Base-by-base conservation (phyloP, 805 yeast species). In the Barnettozyma botsteinii region DNA sequence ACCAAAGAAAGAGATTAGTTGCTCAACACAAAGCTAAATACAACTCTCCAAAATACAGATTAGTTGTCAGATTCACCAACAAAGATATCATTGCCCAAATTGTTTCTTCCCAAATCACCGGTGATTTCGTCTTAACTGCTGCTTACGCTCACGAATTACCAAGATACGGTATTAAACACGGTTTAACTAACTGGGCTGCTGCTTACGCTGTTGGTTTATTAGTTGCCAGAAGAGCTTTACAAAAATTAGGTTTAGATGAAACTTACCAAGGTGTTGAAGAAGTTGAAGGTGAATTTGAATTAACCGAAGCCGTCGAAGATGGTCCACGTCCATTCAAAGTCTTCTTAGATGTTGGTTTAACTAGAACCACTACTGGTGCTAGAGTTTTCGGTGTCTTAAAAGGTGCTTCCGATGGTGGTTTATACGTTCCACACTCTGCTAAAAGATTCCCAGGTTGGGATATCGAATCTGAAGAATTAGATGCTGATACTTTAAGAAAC, bases 381-480 rank as follows among this genome's bases (percentile, higher is more conserved):
- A 86, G 95, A 75, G 80, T 93, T 70, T 93, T 93, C 65, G 98
- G 98, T 86, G 97, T 93, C 67, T 78, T 93, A 66, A 93, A 93
- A 84, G 98, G 98, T 85, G 98, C 98, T 66, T 91, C 98, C 53
- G 98, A 93, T 70, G 98, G 98, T 85, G 98, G 98, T 64, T 79
- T 93, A 65, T 87, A 85, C 89, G 78, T 93, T 67, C 98, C 98
- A 60, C 98, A 93, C 89, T 87, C 95, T 61, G 85, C 95, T 67
- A 89, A 89, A 81, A 89, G 98, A 84, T 93, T 89, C 96, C 98
- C 98, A 74, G 98, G 98, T 77, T 93, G 91, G 95, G 98, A 93
- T 73, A 86, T 91, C 64, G 98, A 93, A 79, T 66, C 83, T 62
- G 96, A 93, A 79, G 98, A 93, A 77, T 81, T 93, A 63, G 98